These are phyloP conservation scores for Scedosporium boydii DNA, from an alignment of 2,329 filamentous ascomycete genomes.

Conservation along the genomic window DNA sequence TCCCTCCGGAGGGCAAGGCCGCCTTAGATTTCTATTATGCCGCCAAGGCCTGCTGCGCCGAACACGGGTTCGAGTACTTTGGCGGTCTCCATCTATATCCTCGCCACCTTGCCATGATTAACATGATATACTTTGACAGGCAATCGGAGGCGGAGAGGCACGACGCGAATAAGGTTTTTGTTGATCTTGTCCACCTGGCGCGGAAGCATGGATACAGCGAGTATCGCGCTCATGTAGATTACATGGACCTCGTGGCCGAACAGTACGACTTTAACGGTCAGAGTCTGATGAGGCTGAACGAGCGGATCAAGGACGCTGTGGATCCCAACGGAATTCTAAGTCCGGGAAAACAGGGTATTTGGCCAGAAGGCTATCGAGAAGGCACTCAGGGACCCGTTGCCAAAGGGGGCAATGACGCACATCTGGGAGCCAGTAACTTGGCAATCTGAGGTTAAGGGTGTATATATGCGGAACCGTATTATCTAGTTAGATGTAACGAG, in stretches of 20 bases:
- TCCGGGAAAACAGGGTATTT: slow-evolving; percentile 26
- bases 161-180: slow-evolving; percentile 14
- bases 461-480: background rate
- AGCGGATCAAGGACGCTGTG: slow-evolving; percentile 32
- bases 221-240: slow-evolving; percentile 34
- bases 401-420: background rate
- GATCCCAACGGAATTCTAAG: slow-evolving; percentile 30
- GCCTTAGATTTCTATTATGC: slow-evolving; percentile 23
- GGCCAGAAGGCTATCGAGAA: slow-evolving; percentile 16
- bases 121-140: slow-evolving; percentile 41
- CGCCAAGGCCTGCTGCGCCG: slow-evolving; percentile 15
- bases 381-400: background rate
- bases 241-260: slow-evolving; percentile 36
- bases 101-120: slow-evolving; percentile 22
- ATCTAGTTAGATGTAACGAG: too few relatives aligned
- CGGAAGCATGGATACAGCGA: slow-evolving; percentile 31
- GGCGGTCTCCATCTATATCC: slow-evolving; percentile 19
- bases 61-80: slow-evolving; percentile 20
- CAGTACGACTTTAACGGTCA: slow-evolving; percentile 35
- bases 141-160: slow-evolving; percentile 27
- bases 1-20: slow-evolving; percentile 23
- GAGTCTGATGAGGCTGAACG: slow-evolving; percentile 31
- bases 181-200: slow-evolving; percentile 27
- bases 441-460: background rate
- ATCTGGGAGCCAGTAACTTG: background rate